phyloP scores from a whole-genome alignment of 768 basidiomycete species.

The Phaeolepiota aurea region DNA sequence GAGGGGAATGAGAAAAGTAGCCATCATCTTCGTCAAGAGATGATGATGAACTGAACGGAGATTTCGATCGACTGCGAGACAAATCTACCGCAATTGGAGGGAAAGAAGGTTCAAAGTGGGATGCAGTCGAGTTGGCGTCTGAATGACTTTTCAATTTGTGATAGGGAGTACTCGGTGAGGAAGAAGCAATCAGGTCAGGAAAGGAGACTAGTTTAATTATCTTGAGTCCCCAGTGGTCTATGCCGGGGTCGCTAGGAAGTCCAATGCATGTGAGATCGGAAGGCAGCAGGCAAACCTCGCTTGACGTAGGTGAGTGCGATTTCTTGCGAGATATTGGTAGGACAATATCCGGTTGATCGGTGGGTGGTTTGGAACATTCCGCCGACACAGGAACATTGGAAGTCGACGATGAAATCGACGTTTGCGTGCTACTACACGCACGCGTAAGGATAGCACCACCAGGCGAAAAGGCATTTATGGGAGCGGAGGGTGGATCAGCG shows the following conservation, averaged over 20 bases:
- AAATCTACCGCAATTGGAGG: constrained; percentile 3
- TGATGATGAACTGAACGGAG: constrained; percentile 11
- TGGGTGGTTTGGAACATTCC: too few relatives aligned
- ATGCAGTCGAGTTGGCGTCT: background rate
- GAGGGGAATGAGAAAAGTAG: constrained; percentile 55
- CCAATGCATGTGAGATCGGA: constrained; percentile 74
- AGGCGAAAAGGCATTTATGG: constrained; percentile 13
- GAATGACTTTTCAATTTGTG: background rate
- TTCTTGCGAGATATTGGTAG: constrained; percentile 17
- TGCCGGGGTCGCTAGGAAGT: constrained; percentile 52
- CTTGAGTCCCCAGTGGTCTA: constrained; percentile 70
- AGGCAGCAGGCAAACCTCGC: constrained; percentile 54
- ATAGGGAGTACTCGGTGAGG: constrained; percentile 7
- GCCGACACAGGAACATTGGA: background rate
- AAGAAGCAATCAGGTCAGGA: constrained; percentile 55
- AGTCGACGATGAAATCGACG: constrained; percentile 3
- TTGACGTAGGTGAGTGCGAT: constrained; percentile 46
- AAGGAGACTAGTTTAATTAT: constrained; percentile 72
- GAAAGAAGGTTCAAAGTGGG: constrained; percentile 3
- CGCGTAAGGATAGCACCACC: constrained; percentile 40
- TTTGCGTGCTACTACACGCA: constrained; percentile 25
- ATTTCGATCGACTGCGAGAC: constrained; percentile 2
- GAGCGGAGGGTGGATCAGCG: constrained; percentile 16
- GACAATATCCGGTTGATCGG: background rate
- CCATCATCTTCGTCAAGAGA: constrained; percentile 41